A percentile compares a stretch with the other conserved stretches of the same genome.
Evolutionary conservation across 2,329 filamentous ascomycete species (phyloP).

Genomic region (Lachnellula subtilissima): DNA sequence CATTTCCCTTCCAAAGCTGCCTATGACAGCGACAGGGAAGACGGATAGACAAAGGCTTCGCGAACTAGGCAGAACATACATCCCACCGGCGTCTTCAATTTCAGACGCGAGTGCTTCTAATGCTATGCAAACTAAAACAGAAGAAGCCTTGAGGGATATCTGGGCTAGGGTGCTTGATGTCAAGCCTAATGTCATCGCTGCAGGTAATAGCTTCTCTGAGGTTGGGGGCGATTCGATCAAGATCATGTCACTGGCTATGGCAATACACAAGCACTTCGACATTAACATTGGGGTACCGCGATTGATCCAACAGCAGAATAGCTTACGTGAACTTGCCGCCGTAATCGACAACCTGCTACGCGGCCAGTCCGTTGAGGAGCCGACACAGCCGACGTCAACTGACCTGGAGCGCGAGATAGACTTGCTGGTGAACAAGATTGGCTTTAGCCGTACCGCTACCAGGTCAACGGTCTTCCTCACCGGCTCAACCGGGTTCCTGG

Average conservation of each 20-base stretch:
- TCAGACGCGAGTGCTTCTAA: not conserved
- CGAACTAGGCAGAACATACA: no score
- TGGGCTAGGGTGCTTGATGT: not conserved
- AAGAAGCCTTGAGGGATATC: not conserved
- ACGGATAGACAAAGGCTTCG: slow-evolving; percentile 24
- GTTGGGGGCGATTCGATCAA: slow-evolving; percentile 2
- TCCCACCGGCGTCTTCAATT: no score
- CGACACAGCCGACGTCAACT: no score
- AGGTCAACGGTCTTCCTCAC: slow-evolving; percentile 19
- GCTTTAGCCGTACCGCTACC: not conserved
- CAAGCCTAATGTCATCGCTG: not conserved
- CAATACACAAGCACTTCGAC: not conserved
- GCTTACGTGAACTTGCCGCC: not conserved
- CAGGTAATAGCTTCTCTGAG: not conserved
- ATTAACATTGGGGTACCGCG: not conserved
- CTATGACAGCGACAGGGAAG: slow-evolving; percentile 27
- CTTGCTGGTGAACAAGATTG: not conserved
- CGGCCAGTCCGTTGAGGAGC: no score
- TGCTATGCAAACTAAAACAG: not conserved
- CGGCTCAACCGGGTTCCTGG: slow-evolving; percentile 21
- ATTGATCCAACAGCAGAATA: not conserved
- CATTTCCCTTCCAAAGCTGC: slow-evolving; percentile 21
- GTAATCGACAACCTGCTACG: not conserved
- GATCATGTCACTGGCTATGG: not conserved
- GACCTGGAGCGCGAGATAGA: not conserved